Evolutionary conservation across 805 yeast genomes (phyloP), one percentile per base, ranked within the genome.

Genomic region (Candida takata): DNA sequence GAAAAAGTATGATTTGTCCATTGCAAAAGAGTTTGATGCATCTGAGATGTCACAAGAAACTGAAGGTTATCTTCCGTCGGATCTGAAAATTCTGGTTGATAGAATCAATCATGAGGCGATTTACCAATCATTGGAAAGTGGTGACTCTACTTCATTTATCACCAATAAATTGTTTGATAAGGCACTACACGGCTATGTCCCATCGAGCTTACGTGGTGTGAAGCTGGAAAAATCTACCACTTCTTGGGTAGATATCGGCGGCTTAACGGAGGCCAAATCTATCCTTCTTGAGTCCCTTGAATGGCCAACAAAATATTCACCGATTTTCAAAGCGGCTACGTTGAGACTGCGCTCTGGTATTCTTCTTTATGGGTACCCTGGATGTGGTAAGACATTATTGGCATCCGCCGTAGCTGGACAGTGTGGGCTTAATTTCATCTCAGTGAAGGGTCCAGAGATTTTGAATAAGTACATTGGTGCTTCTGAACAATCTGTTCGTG

Each of bases 241-340:
- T 1, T 70, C 72, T 31, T 90, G 98, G 98, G 49, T 67, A 3
- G 95, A 87, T 47, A 85, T 90, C 45, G 98, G 97, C 6, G 98
- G 97, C 0, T 63, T 90, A 36, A 62, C 62, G 14, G 81, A 77
- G 12, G 92, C 94, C 2, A 90, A 90, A 52, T 65, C 71, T 8
- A 64, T 85, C 0, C 60, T 90, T 8, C 57, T 86, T 34, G 97
- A 90, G 54, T 92, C 97, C 0, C 61, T 90, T 24, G 97, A 92
- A 52, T 90, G 97, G 97, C 98, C 98, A 3, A 85, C 95, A 2
- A 86, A 80, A 50, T 90, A 90, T 54, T 94, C 95, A 0, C 96
- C 97, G 6, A 85, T 90, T n/a, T 90, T 92, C 60, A 79, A 80
- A 13, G 77, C 76, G 42, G 85, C 95, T 51, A 95, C 97, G 0